Conservation (phyloP, 2,329 filamentous ascomycete genomes). For the Mariannaea sp. region DNA sequence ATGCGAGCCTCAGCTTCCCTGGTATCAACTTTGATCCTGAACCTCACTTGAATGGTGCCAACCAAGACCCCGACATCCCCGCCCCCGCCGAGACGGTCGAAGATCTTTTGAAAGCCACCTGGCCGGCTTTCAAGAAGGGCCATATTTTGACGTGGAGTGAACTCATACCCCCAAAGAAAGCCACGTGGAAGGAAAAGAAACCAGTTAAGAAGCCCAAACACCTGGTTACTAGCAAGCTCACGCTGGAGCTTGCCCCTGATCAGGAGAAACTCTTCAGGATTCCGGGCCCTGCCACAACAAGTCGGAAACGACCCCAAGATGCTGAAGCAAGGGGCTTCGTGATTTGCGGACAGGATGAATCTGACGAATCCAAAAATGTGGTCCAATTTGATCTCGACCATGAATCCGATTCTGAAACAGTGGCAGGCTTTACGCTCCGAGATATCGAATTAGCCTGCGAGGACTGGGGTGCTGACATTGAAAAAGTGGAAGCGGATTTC, state of each 20-base stretch:
- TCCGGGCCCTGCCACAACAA: slow-evolving; percentile 60
- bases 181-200: slow-evolving; percentile 77
- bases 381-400: slow-evolving; percentile 54
- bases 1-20: slow-evolving; percentile 43
- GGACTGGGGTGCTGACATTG: slow-evolving; percentile 76
- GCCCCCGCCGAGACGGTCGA: slow-evolving; percentile 73
- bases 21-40: slow-evolving; percentile 57
- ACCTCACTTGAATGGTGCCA: slow-evolving; percentile 50
- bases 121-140: slow-evolving; percentile 78
- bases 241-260: slow-evolving; percentile 82
- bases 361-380: slow-evolving; percentile 42
- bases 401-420: slow-evolving; percentile 63
- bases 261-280: slow-evolving; percentile 85
- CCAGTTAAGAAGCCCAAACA: slow-evolving; percentile 80
- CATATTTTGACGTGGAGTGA: slow-evolving; percentile 79
- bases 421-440: slow-evolving; percentile 76
- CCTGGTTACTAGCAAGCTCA: slow-evolving; percentile 84
- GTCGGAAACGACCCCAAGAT: slow-evolving; percentile 61
- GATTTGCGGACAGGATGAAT: slow-evolving; percentile 48
- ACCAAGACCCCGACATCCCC: slow-evolving; percentile 67
- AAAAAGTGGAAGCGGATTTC: slow-evolving; percentile 50
- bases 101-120: slow-evolving; percentile 78
- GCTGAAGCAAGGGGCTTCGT: slow-evolving; percentile 57
- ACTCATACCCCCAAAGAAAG: slow-evolving; percentile 79
- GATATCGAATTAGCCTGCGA: slow-evolving; percentile 86